These are phyloP conservation scores for Saururus chinensis DNA, from an alignment of 164 flowering plant species.

Conservation along the genomic window DNA sequence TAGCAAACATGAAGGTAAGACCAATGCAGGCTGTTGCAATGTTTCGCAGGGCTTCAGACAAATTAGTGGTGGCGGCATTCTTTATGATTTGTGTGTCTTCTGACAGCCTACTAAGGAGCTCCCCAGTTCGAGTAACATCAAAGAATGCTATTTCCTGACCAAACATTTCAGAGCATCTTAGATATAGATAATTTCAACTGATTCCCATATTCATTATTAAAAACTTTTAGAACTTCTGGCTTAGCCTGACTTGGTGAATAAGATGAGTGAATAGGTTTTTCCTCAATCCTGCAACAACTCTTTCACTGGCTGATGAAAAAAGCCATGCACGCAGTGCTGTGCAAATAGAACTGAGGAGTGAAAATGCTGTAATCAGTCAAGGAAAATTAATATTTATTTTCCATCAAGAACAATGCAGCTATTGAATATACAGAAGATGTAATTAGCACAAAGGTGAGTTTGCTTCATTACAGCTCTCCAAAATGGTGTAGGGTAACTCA, in stretches of 20 bases:
- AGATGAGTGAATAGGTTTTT: conserved; percentile 79
- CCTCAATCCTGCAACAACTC: conserved; percentile 89
- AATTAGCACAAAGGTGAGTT: not conserved
- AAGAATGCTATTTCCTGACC: conserved; percentile 76
- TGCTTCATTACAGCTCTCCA: not conserved
- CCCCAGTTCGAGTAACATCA: conserved; percentile 94
- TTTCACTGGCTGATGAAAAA: conserved; percentile 92
- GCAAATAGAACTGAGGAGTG: conserved; percentile 18
- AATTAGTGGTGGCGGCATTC: conserved; percentile 95
- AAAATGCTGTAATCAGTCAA: not conserved
- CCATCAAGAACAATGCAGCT: too few relatives aligned
- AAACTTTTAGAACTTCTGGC: not conserved
- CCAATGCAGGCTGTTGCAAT: conserved; percentile 76
- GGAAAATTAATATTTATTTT: not conserved
- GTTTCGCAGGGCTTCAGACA: conserved; percentile 84
- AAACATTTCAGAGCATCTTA: conserved; percentile 2
- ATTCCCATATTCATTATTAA: not conserved
- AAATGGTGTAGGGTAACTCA: not conserved
- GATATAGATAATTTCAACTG: not conserved
- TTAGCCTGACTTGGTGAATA: conserved; percentile 46
- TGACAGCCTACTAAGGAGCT: conserved; percentile 90
- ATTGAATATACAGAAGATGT: not conserved
- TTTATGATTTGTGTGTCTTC: conserved; percentile 97
- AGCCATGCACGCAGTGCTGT: conserved; percentile 89
- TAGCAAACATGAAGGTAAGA: conserved; percentile 78